Conservation (phyloP, 345 rosid genomes). For the Populus davidiana region DNA sequence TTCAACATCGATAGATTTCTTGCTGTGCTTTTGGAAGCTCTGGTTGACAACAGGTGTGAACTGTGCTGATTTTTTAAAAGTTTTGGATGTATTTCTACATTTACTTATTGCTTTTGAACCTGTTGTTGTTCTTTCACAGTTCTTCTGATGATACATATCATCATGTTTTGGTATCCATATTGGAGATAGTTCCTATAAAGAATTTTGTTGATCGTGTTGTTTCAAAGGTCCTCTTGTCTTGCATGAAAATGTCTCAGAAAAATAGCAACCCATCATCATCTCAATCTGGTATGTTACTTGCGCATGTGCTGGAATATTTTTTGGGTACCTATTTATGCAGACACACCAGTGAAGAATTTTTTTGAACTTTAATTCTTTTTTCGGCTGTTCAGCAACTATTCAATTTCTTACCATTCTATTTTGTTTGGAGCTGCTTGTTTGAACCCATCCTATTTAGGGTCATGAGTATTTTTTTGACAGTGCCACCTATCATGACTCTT, state of each 20-base stretch:
- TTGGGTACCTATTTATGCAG: too few species aligned
- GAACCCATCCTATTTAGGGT: too few species aligned
- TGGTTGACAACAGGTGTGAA: constrained; percentile 64
- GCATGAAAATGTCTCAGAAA: constrained; percentile 58
- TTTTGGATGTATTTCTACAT: background rate
- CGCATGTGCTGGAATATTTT: background rate
- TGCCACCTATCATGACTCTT: background rate
- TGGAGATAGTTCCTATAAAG: constrained; percentile 59
- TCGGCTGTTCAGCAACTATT: too few species aligned
- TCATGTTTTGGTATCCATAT: constrained; percentile 48
- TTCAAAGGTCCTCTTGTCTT: constrained; percentile 54
- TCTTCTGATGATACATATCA: constrained; percentile 54
- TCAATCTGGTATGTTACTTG: constrained; percentile 47
- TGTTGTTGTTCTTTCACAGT: constrained; percentile 46
- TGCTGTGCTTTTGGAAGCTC: constrained; percentile 53
- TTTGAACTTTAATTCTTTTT: too few species aligned
- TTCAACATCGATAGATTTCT: constrained; percentile 75
- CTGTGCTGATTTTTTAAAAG: constrained; percentile 11
- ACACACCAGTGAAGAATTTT: too few species aligned
- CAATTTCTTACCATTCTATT: too few species aligned
- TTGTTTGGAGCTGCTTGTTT: too few species aligned
- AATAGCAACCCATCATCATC: constrained; percentile 36
- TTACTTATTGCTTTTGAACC: constrained; percentile 13
- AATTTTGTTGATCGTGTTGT: constrained; percentile 52
- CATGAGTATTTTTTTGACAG: too few species aligned